Evolutionary conservation across 2,329 filamentous ascomycete species (phyloP).

Genomic region (Beauveria asiatica): DNA sequence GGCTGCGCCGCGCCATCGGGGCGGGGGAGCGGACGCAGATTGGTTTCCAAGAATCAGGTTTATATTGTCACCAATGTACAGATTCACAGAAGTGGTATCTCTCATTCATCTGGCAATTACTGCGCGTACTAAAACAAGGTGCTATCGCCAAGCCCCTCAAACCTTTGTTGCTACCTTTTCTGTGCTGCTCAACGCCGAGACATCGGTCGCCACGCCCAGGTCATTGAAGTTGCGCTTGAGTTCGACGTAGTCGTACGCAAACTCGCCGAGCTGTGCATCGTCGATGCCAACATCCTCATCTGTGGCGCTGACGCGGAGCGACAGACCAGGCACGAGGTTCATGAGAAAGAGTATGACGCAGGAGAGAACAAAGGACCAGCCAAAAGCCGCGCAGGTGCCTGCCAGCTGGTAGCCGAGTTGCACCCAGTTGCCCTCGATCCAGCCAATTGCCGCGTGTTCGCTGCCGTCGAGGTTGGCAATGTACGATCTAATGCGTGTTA

Average conservation of each 20-base stretch:
- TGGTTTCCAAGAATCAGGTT: too few relatives aligned
- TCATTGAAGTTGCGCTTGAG: constrained; percentile 52
- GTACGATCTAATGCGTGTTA: constrained; percentile 41
- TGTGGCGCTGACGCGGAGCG: constrained; percentile 57
- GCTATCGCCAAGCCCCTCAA: not conserved
- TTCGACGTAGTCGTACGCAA: constrained; percentile 79
- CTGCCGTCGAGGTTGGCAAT: constrained; percentile 67
- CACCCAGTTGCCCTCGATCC: constrained; percentile 62
- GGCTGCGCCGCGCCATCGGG: too few relatives aligned
- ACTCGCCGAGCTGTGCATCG: constrained; percentile 71
- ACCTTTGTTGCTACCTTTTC: constrained; percentile 20
- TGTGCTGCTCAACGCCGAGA: constrained; percentile 17
- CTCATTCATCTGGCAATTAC: not conserved
- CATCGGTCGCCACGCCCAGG: constrained; percentile 12
- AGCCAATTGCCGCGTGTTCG: constrained; percentile 50
- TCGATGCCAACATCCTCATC: constrained; percentile 64
- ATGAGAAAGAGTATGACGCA: constrained; percentile 62
- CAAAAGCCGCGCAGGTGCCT: constrained; percentile 55
- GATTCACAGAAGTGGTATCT: not conserved
- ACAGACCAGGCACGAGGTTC: constrained; percentile 62
- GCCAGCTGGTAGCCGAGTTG: constrained; percentile 66
- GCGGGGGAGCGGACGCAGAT: too few relatives aligned
- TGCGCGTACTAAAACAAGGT: not conserved
- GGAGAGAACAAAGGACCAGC: constrained; percentile 59
- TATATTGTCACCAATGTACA: too few relatives aligned